phyloP scores from a whole-genome alignment of 2,329 filamentous ascomycete genomes.

The Cladosporium sp. region DNA sequence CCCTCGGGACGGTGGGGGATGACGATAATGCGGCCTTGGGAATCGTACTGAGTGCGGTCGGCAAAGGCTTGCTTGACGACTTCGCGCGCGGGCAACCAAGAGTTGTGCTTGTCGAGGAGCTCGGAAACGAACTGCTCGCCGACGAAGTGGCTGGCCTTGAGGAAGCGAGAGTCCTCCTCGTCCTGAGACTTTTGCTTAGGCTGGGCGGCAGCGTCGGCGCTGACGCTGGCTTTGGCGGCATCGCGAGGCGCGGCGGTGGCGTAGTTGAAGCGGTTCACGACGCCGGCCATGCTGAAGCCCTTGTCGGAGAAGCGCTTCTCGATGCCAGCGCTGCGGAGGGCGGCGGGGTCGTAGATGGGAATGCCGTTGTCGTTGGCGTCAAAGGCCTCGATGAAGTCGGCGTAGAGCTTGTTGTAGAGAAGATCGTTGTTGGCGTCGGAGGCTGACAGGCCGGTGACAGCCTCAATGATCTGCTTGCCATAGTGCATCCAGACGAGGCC shows the following conservation, averaged over 20 bases:
- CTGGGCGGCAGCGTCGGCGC: slow-evolving; percentile 21
- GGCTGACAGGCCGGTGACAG: slow-evolving; percentile 60
- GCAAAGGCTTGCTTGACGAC: slow-evolving; percentile 76
- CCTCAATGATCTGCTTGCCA: slow-evolving; percentile 77
- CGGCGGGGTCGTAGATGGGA: slow-evolving; percentile 72
- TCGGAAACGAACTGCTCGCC: slow-evolving; percentile 85
- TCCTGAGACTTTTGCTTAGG: slow-evolving; percentile 55
- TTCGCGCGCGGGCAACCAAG: slow-evolving; percentile 85
- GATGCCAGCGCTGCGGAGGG: slow-evolving; percentile 68
- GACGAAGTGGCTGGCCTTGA: slow-evolving; percentile 75
- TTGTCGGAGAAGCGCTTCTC: slow-evolving; percentile 81
- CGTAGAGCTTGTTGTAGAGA: slow-evolving; percentile 86
- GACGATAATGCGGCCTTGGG: slow-evolving; percentile 77
- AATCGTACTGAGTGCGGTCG: slow-evolving; percentile 66
- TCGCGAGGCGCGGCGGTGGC: slow-evolving; percentile 38
- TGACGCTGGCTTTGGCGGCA: slow-evolving; percentile 23
- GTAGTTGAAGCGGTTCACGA: slow-evolving; percentile 86
- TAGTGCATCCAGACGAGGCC: slow-evolving; percentile 97
- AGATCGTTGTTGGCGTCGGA: slow-evolving; percentile 68
- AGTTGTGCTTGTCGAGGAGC: slow-evolving; percentile 69
- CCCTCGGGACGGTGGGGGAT: slow-evolving; percentile 64
- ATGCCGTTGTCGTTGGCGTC: slow-evolving; percentile 98
- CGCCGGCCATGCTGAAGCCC: slow-evolving; percentile 78
- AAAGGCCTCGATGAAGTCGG: slow-evolving; percentile 89
- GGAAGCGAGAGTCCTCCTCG: slow-evolving; percentile 79